Conservation (phyloP, 1,284 basidiomycete species). For the Calocybe gambosa region DNA sequence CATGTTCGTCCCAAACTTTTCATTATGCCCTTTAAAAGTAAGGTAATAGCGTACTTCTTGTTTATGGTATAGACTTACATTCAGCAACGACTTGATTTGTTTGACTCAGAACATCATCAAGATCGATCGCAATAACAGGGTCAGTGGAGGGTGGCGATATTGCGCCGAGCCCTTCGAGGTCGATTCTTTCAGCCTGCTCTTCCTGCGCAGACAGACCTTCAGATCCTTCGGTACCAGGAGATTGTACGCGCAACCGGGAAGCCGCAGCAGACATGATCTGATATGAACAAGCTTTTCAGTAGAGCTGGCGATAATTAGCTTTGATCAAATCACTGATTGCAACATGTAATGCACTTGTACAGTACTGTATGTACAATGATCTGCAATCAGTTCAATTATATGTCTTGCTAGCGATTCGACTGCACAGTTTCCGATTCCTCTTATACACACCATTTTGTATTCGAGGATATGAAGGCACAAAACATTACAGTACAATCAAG, state of each 20-base stretch:
- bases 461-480: no score
- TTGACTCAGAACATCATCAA: conserved; percentile 72
- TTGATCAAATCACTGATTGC: not conserved
- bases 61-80: conserved; percentile 38
- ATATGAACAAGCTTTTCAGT: not conserved
- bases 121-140: conserved; percentile 63
- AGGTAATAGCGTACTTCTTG: not conserved
- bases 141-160: conserved; percentile 23
- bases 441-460: no score
- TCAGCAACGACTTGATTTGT: conserved; percentile 62
- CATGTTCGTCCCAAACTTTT: conserved; percentile 50
- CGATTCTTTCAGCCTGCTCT: conserved; percentile 18
- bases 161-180: conserved; percentile 22
- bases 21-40: conserved; percentile 59
- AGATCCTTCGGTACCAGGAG: conserved; percentile 9
- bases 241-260: conserved; percentile 24
- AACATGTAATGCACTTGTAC: not conserved
- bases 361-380: no score
- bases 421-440: no score
- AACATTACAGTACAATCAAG: no score
- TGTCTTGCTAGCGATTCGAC: no score
- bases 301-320: not conserved
- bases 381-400: no score
- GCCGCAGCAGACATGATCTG: conserved; percentile 27
- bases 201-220: conserved; percentile 9